Evolutionary conservation across 1,139 yeast genomes (phyloP).

Genomic region (Oligophagozyma castellii): DNA sequence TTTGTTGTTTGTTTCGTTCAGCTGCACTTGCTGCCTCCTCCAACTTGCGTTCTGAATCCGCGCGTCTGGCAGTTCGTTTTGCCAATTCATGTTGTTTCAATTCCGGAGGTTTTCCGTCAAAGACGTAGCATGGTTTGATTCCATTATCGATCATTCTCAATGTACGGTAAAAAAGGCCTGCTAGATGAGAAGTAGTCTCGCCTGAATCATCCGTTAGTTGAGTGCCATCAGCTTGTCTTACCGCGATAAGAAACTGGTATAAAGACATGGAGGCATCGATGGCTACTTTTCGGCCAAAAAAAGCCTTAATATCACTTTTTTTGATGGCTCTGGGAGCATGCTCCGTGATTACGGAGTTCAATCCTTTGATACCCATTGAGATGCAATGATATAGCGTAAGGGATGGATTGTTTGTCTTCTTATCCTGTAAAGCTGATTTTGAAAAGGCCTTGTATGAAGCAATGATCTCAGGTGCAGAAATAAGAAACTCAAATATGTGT

Average conservation of each 20-base stretch:
- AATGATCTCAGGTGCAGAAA: no score
- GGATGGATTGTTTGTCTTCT: no score
- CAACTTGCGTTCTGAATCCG: constrained; percentile 57
- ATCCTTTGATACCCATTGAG: constrained; percentile 76
- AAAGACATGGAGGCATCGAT: constrained; percentile 79
- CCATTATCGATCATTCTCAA: constrained; percentile 81
- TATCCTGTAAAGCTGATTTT: no score
- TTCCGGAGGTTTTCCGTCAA: constrained; percentile 84
- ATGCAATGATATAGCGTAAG: no score
- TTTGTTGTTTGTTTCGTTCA: constrained; percentile 70
- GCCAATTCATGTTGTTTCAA: constrained; percentile 87
- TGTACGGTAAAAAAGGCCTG: constrained; percentile 93
- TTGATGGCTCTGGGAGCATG: constrained; percentile 77
- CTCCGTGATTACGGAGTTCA: constrained; percentile 52
- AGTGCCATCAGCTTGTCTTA: constrained; percentile 93
- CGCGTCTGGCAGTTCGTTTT: constrained; percentile 67
- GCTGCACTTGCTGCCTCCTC: constrained; percentile 39
- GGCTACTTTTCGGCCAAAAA: constrained; percentile 91
- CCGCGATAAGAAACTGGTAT: constrained; percentile 89
- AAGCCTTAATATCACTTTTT: constrained; percentile 67
- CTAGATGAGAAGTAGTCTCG: constrained; percentile 86
- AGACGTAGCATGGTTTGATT: constrained; percentile 89
- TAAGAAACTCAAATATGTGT: no score
- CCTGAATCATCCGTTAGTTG: constrained; percentile 81
- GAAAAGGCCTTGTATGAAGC: no score